Evolutionary conservation across 1,139 yeast genomes (phyloP).

Genomic region (Nakaseomyces sp.): DNA sequence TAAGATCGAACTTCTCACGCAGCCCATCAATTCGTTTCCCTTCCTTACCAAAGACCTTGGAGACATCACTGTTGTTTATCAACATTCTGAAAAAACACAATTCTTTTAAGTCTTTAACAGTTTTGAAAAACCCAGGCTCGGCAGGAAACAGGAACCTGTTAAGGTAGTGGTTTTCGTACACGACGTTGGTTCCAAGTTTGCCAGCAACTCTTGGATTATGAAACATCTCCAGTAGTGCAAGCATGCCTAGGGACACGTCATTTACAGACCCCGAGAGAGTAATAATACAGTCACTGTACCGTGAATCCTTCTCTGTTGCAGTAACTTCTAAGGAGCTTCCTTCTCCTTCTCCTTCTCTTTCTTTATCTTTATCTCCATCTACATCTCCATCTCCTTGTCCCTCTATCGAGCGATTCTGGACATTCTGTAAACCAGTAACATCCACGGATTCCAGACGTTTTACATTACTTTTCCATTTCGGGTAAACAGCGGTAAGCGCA

Average conservation of each 20-base stretch:
- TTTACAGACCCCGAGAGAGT: background rate
- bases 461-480: background rate
- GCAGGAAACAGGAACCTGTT: slow-evolving; percentile 27
- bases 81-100: slow-evolving; percentile 46
- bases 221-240: background rate
- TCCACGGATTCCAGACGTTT: background rate
- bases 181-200: background rate
- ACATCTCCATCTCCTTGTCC: too few species aligned
- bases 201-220: background rate
- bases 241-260: slow-evolving; percentile 2
- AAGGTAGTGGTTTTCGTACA: slow-evolving; percentile 18
- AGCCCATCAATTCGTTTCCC: slow-evolving; percentile 74
- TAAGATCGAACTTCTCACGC: slow-evolving; percentile 57
- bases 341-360: too few species aligned
- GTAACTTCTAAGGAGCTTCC: background rate
- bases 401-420: too few species aligned
- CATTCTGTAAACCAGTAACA: background rate
- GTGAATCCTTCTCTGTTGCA: background rate
- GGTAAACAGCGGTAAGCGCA: background rate
- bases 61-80: slow-evolving; percentile 80
- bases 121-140: slow-evolving; percentile 16
- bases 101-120: slow-evolving; percentile 14
- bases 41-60: slow-evolving; percentile 77
- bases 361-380: background rate
- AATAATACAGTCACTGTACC: background rate